These are phyloP conservation scores for Tylopilus sp. DNA, from an alignment of 768 basidiomycete genomes.

Conservation along the genomic window DNA sequence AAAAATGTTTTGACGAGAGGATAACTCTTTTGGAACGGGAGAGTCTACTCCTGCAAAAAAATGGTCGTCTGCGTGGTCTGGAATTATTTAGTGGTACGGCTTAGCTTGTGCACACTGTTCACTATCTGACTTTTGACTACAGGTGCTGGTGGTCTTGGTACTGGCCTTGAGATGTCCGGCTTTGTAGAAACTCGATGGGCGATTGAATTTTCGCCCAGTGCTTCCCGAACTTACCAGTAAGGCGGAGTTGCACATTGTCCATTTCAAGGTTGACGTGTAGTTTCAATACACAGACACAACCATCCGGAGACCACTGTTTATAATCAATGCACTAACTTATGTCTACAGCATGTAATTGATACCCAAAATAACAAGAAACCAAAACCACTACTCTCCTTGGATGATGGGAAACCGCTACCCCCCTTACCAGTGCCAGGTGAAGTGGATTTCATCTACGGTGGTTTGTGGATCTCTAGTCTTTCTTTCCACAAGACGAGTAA, in stretches of 20 bases:
- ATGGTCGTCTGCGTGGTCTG: slow-evolving; percentile 51
- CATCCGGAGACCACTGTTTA: slow-evolving; percentile 60
- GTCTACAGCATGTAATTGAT: slow-evolving; percentile 58
- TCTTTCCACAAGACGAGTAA: background rate
- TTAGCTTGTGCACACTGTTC: background rate
- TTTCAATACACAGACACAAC: slow-evolving; percentile 50
- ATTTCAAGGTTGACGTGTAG: background rate
- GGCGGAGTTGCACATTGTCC: slow-evolving; percentile 10
- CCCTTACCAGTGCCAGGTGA: slow-evolving; percentile 56
- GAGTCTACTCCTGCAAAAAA: slow-evolving; percentile 30
- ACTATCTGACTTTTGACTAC: background rate
- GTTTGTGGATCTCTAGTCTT: slow-evolving; percentile 35
- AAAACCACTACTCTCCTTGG: slow-evolving; percentile 38
- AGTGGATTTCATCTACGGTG: slow-evolving; percentile 73
- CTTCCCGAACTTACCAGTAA: slow-evolving; percentile 63
- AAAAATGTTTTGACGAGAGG: slow-evolving; percentile 37
- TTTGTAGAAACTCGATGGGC: slow-evolving; percentile 67
- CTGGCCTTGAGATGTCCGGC: slow-evolving; percentile 59
- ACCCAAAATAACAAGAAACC: slow-evolving; percentile 39
- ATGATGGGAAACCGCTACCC: slow-evolving; percentile 36
- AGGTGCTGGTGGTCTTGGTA: slow-evolving; percentile 77
- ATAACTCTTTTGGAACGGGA: slow-evolving; percentile 27
- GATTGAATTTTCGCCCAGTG: slow-evolving; percentile 60
- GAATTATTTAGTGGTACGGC: slow-evolving; percentile 67
- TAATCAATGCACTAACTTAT: slow-evolving; percentile 58